Percentiles rank a stretch among this genome's conserved stretches.
These are phyloP conservation scores for Solanum ahanhuiri DNA, from an alignment of 257 asterid species.

Conservation along the genomic window DNA sequence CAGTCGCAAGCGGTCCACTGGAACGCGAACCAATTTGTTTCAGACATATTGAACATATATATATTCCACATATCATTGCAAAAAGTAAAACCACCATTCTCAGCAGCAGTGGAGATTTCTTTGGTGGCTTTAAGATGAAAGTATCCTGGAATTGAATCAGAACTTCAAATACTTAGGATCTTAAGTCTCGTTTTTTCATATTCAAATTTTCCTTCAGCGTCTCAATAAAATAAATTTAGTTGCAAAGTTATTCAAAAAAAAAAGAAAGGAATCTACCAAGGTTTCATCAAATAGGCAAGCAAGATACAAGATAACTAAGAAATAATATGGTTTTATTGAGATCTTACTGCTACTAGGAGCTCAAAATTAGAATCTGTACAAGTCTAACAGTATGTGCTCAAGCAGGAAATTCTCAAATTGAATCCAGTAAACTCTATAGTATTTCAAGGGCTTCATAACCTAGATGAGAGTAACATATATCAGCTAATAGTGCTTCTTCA, in stretches of 20 bases:
- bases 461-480: neutral
- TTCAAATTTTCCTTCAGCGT: neutral
- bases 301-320: neutral
- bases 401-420: neutral
- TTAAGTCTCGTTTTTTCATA: too few relatives aligned
- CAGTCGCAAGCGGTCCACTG: constrained; percentile 17
- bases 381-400: neutral
- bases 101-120: constrained; percentile 49
- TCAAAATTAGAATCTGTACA: neutral
- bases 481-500: neutral
- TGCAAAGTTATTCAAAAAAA: neutral
- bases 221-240: neutral
- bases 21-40: constrained; percentile 43
- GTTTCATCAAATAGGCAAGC: neutral
- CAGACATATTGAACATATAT: constrained; percentile 61
- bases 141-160: constrained; percentile 50
- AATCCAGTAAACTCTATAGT: neutral
- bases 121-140: constrained; percentile 40
- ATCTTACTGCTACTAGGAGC: neutral
- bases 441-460: neutral
- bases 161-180: neutral
- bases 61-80: constrained; percentile 72
- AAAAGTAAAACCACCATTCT: constrained; percentile 69
- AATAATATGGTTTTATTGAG: neutral
- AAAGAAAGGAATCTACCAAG: neutral